Evolutionary conservation across 768 basidiomycete genomes (phyloP), one percentile per base, ranked within the genome.

Genomic region (Mycena latifolia): DNA sequence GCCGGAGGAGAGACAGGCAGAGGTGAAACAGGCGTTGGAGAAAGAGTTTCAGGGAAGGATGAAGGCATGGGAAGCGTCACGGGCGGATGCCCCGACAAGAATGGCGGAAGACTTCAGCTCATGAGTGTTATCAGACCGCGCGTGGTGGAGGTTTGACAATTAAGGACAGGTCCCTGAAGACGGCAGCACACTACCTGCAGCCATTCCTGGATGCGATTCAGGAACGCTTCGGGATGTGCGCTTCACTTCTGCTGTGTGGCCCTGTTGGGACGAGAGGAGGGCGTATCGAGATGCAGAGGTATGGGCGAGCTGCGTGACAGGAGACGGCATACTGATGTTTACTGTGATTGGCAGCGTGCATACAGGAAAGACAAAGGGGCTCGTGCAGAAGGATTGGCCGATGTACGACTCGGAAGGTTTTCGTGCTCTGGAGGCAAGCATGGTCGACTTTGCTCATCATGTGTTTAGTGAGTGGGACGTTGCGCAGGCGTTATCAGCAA

Each of bases 291-390:
- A 28, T 54, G 35, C 53, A 39, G 22, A 54, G 37, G 53, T 54
- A 20, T 15, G 37, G 33, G 33, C 14, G 33, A 18, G 2, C 20
- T 28, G 25, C 15, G 56, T 1, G 25, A 28, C 8, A n/a, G n/a
- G n/a, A 15, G 2, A 6, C 7, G 35, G 11, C 17, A 27, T 12
- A 27, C 27, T n/a, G n/a, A n/a, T n/a, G 24, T 10, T 20, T 24
- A 41, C 52, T 22, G 31, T n/a, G 5, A 15, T 17, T 20, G 31
- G 22, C 29, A 61, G 59, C 15, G 59, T 61, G 5, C 59, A 61
- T 12, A 12, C 51, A 7, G 59, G 59, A 1, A 12, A 17, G 22
- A 61, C 47, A 8, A 41, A 28, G 12, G 59, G 59, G 2, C 39
- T 61, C 3, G 51, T 7, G 17, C 28, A 12, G 15, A 11, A 17